Base-by-base conservation (phyloP, 257 asterid genomes). In the Rauvolfia tetraphylla region DNA sequence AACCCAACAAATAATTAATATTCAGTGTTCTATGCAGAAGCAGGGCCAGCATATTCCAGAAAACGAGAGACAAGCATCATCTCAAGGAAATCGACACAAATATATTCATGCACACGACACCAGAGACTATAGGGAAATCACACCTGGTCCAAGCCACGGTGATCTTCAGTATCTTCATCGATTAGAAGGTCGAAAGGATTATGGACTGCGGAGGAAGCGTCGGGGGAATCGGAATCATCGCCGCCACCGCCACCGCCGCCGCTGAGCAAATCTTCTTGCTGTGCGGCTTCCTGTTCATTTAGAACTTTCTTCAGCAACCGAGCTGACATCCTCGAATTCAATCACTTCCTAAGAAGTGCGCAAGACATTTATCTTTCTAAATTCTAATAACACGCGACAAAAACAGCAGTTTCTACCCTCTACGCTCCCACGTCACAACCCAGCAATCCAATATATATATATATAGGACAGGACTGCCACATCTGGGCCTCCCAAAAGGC, bases 221-320 rank as follows among this genome's bases (percentile, higher is more conserved):
- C 77, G 1, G 86, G 85, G 58, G 87, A 86, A 31, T 82, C 90
- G 0, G 89, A 82, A 68, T 88, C 95, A 70, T 86, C 88, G 6
- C 78, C 86, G 66, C 84, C 83, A 77, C 74, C 63, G 41, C 34
- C 88, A 4, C 78, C 86, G 66, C 84, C 83, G 78, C 74, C 63
- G 41, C 34, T 58, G 70, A 49, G 83, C 58, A 49, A 76, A 51
- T 79, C 78, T 62, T 81, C 78, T 74, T 83, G 81, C 49, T 79
- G 86, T 33, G 83, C 79, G 51, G 86, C 84, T 74, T 89, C 91
- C 80, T 89, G 91, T 79, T 87, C 96, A 75, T 81, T 81, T 73
- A 91, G 87, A 74, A 91, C 84, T 77, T 87, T 91, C 80, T 81
- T 91, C 89, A 91, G 68, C 83, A 87, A 72, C 79, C 97, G 88